Evolutionary conservation across 139 green algal genomes (phyloP).

Genomic region (Dunaliella sp.): DNA sequence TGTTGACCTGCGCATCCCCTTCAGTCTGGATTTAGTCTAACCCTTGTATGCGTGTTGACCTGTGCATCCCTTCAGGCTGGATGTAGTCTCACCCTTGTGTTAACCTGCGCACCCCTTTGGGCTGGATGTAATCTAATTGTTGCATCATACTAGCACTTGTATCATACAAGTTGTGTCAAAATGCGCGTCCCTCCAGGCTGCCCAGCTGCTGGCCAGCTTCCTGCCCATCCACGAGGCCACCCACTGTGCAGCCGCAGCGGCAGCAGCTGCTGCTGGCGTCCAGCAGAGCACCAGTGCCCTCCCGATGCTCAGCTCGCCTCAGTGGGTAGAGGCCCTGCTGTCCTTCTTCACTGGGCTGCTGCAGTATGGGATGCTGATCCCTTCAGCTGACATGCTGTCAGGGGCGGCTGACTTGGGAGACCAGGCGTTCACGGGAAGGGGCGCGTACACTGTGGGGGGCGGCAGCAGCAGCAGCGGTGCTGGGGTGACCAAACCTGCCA

Average conservation of each 20-base stretch:
- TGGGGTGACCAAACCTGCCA: neutral
- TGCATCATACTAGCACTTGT: too few species aligned
- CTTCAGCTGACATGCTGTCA: conserved; percentile 9
- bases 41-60: too few species aligned
- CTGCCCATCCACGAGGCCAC: conserved; percentile 14
- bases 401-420: neutral
- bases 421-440: neutral
- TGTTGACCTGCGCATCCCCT: too few species aligned
- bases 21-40: too few species aligned
- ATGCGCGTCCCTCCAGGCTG: neutral
- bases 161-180: too few species aligned
- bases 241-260: conserved; percentile 12
- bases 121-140: too few species aligned
- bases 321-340: conserved; percentile 24
- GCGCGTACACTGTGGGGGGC: neutral
- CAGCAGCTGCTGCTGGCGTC: conserved; percentile 32
- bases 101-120: too few species aligned
- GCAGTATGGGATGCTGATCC: conserved; percentile 26
- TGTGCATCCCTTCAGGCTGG: too few species aligned
- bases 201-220: conserved; percentile 49
- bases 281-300: neutral
- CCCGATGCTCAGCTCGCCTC: neutral
- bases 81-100: too few species aligned
- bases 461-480: neutral
- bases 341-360: conserved; percentile 29